These are phyloP conservation scores for Zostera marina DNA, from an alignment of 116 monocot genomes.

Conservation along the genomic window DNA sequence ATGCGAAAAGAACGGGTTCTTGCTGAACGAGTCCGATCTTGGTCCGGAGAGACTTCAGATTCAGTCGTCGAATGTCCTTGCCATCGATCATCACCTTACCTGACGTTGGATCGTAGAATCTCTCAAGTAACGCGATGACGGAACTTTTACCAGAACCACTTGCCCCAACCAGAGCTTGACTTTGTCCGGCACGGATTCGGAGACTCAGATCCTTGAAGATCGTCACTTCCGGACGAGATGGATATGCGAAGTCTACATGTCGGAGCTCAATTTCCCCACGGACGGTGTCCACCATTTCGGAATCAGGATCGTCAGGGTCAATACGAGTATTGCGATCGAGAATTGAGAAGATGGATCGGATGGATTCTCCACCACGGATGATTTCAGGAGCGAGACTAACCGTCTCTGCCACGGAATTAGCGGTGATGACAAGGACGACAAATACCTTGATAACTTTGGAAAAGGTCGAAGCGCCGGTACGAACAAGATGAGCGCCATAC, in stretches of 20 bases:
- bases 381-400: conserved; percentile 90
- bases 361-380: conserved; percentile 74
- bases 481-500: conserved; percentile 89
- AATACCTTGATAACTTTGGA: conserved; percentile 28
- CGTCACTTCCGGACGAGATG: conserved; percentile 61
- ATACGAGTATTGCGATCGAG: conserved; percentile 62
- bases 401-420: conserved; percentile 88
- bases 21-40: conserved; percentile 87
- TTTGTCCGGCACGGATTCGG: conserved; percentile 24
- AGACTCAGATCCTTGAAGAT: conserved; percentile 77
- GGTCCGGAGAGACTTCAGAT: conserved; percentile 53
- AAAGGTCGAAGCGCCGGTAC: conserved; percentile 12
- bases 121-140: conserved; percentile 3
- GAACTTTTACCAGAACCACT: conserved; percentile 18
- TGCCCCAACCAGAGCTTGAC: conserved; percentile 10
- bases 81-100: conserved; percentile 67
- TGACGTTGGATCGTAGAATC: conserved; percentile 11
- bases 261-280: conserved; percentile 77
- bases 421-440: conserved; percentile 79
- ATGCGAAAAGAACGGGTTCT: conserved; percentile 78
- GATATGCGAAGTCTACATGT: conserved; percentile 78
- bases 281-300: conserved; percentile 43
- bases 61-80: conserved; percentile 61
- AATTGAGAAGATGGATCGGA: conserved; percentile 71
- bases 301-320: conserved; percentile 58